Base-by-base conservation (phyloP, 1,139 yeast genomes). In the Kurtzmaniella quercitrusa region DNA sequence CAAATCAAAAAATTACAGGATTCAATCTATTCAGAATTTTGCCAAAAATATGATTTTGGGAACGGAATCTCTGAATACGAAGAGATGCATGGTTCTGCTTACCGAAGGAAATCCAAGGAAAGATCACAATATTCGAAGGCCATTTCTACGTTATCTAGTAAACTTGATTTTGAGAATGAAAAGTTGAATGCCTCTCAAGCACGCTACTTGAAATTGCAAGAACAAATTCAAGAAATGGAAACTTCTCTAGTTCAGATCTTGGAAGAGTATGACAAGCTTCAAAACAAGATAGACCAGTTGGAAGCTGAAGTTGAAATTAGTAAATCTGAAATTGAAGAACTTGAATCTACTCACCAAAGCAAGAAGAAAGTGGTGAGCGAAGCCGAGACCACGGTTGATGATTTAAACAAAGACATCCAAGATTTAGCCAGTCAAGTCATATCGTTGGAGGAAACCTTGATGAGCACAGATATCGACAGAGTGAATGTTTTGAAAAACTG, bases 51-150 rank as follows among this genome's bases (percentile, higher is more conserved):
- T 46, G 79, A 79, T 0, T 79, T 86, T 53, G 53, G 55, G 7
- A 66, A 72, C 49, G 73, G 72, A 38, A 79, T 87, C 39, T 70
- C 73, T 43, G 89, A 82, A 39, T 88, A 84, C 57, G 95, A 88
- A 58, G 68, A 66, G 39, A 67, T 77, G 21, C 88, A 85, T 47
- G 91, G 93, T 10, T 68, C 80, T 2, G 65, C 79, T 11, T 57
- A 79, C 46, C 75, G 89, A 56, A 72, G 74, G 37, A 76, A 82
- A 45, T 74, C 85, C 1, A 81, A 79, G 51, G 90, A 85, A 58
- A 70, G 84, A 44, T 70, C 85, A 2, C 81, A 80, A 51, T 79
- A 75, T 50, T 66, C 76, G 27, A 79, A 79, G 46, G 82, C 86
- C 34, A 73, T 85, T 23, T 65, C 85, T n/a, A 73, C 80, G 5